phyloP scores from a whole-genome alignment of 2,329 filamentous ascomycete genomes.

The Gyromitra esculenta region DNA sequence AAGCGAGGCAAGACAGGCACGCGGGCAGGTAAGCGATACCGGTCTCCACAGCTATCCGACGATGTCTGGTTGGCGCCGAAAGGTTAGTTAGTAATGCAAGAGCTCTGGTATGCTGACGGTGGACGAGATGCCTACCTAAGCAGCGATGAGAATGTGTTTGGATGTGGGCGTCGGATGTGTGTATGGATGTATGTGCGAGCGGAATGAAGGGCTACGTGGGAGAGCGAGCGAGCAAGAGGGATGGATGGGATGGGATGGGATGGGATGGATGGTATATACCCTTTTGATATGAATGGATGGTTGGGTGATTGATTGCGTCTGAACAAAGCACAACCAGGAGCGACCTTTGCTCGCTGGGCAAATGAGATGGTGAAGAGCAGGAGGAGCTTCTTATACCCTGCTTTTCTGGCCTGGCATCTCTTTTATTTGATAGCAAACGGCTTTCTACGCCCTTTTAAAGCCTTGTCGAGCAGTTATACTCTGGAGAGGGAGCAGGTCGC shows the following conservation, averaged over 20 bases:
- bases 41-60: conserved; percentile 46
- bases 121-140: conserved; percentile 42
- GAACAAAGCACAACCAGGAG: conserved; percentile 31
- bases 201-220: conserved; percentile 27
- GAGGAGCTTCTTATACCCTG: conserved; percentile 37
- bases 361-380: conserved; percentile 24
- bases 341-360: conserved; percentile 35
- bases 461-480: conserved; percentile 29
- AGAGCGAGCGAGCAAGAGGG: no score
- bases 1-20: conserved; percentile 27
- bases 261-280: conserved; percentile 32
- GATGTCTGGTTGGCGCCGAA: conserved; percentile 41
- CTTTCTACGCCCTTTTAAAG: conserved; percentile 15
- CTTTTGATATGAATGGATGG: conserved; percentile 25
- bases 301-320: conserved; percentile 37
- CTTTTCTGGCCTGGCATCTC: conserved; percentile 7
- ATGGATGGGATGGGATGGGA: not conserved
- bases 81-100: conserved; percentile 32
- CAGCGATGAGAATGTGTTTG: conserved; percentile 11
- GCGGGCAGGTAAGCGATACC: conserved; percentile 49
- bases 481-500: not conserved
- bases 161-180: conserved; percentile 22
- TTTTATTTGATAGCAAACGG: conserved; percentile 1
- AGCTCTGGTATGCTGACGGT: conserved; percentile 6
- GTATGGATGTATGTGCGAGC: conserved; percentile 18